phyloP scores from a whole-genome alignment of 2,329 filamentous ascomycete species.

The Cadophora malorum region DNA sequence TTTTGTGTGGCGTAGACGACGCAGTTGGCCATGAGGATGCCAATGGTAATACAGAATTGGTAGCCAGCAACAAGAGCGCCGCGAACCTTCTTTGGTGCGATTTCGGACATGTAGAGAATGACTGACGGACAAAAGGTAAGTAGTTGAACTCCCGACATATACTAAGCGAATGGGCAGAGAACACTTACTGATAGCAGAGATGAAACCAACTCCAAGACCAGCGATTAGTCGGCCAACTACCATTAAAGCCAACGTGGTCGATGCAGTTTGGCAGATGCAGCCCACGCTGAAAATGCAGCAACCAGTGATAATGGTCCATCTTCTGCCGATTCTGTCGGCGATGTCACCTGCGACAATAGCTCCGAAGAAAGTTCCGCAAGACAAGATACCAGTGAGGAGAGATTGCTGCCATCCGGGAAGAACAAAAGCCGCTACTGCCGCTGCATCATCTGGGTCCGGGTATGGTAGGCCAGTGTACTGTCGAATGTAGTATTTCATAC shows the following conservation, averaged over 20 bases:
- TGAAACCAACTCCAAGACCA: slow-evolving; percentile 80
- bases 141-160: too few species aligned
- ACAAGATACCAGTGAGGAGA: neutral
- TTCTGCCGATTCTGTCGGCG: slow-evolving; percentile 47
- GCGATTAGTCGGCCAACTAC: slow-evolving; percentile 74
- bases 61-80: neutral
- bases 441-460: neutral
- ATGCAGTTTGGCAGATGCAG: slow-evolving; percentile 66
- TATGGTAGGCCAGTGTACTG: neutral
- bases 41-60: neutral
- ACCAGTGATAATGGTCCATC: slow-evolving; percentile 67
- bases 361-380: neutral
- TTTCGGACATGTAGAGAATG: neutral
- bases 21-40: neutral
- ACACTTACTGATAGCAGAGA: slow-evolving; percentile 70
- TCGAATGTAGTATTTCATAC: slow-evolving; percentile 58
- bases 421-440: neutral
- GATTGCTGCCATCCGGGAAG: neutral
- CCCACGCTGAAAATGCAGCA: slow-evolving; percentile 73
- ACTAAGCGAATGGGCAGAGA: too few species aligned
- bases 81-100: neutral
- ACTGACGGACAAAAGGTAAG: neutral
- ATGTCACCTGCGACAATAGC: neutral
- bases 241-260: slow-evolving; percentile 54
- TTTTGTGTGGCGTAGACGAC: neutral